Base-by-base conservation (phyloP, 2,329 filamentous ascomycete genomes). In the Tolypocladium tropicale region DNA sequence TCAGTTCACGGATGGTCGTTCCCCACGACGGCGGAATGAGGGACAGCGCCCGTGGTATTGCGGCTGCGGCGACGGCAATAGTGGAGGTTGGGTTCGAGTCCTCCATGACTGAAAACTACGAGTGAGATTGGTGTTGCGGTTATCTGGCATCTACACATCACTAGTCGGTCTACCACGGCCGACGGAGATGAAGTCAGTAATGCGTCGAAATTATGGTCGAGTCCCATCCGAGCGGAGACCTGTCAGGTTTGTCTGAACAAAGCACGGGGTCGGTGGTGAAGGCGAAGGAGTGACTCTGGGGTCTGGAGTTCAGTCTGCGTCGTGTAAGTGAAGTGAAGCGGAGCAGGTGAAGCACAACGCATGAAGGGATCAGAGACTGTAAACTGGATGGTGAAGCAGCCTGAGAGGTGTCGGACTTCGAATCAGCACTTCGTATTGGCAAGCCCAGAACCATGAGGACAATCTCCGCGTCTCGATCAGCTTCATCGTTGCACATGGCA, bases 1-100 rank as follows among this genome's bases (percentile, higher is more conserved):
- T 75, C 61, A 92, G 75, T 58, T 80, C 70, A 60, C 88, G 86
- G 63, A 90, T 79, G 53, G 75, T 71, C 61, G 78, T 74, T 58
- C 78, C 76, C 78, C 75, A 82, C 33, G 70, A 68, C 52, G 73
- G 64, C n/a, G 80, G 80, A 51, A 82, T 70, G 55, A 82, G 77
- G 55, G 80, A 60, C 36, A 4, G 2, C 39, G 5, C 1, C 39
- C 72, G 33, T 43, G 54, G 16, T 18, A 3, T 6, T 16, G 46
- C 16, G 46, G 46, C 28, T 18, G 25, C 28, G 46, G 28, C 18
- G 16, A n/a, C n/a, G n/a, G n/a, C n/a, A n/a, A n/a, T n/a, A n/a
- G n/a, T n/a, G n/a, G n/a, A n/a, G n/a, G 25, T 25, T 32, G 28
- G 10, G 10, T 12, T 32, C 16, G 46, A 4, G 16, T 49, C 25